A percentile compares a stretch with the other conserved stretches of the same genome.
Evolutionary conservation across 202 grass and related monocot genomes (phyloP).

Genomic region (Carex sylvatica): DNA sequence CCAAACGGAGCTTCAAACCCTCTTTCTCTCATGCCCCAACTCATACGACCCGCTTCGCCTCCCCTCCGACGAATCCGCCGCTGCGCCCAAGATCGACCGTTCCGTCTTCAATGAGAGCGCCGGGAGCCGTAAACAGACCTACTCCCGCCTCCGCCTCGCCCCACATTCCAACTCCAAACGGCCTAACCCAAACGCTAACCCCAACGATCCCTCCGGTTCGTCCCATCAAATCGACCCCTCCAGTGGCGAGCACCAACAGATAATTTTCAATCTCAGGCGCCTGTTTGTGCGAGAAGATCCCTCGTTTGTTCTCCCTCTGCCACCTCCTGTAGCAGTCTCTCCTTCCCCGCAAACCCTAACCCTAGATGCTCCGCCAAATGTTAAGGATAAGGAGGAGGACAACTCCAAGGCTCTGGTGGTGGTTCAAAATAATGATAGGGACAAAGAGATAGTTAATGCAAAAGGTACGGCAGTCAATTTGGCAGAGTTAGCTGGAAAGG

Average conservation of each 20-base stretch:
- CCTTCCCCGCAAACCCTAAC: constrained; percentile 55
- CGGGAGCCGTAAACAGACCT: constrained; percentile 95
- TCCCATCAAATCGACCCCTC: constrained; percentile 27
- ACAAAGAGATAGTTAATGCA: constrained; percentile 55
- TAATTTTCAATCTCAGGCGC: constrained; percentile 53
- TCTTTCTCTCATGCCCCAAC: constrained; percentile 50
- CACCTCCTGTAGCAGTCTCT: constrained; percentile 25
- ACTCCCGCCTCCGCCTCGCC: constrained; percentile 70
- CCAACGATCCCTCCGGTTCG: constrained; percentile 20
- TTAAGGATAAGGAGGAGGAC: constrained; percentile 1
- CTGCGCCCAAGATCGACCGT: constrained; percentile 77
- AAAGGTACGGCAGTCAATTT: constrained; percentile 66
- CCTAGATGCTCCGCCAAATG: neutral
- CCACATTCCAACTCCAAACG: constrained; percentile 32
- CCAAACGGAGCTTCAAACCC: constrained; percentile 55
- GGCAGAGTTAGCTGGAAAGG: constrained; percentile 40
- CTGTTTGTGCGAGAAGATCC: constrained; percentile 49
- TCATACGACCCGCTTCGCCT: constrained; percentile 35
- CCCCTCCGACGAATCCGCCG: constrained; percentile 48
- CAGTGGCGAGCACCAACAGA: constrained; percentile 25
- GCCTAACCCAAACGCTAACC: constrained; percentile 20
- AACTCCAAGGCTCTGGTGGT: neutral
- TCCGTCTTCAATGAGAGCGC: constrained; percentile 96
- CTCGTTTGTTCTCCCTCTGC: constrained; percentile 17
- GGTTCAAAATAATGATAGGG: constrained; percentile 37